phyloP scores from a whole-genome alignment of 345 rosid species.

The Streptanthus diversifolius region DNA sequence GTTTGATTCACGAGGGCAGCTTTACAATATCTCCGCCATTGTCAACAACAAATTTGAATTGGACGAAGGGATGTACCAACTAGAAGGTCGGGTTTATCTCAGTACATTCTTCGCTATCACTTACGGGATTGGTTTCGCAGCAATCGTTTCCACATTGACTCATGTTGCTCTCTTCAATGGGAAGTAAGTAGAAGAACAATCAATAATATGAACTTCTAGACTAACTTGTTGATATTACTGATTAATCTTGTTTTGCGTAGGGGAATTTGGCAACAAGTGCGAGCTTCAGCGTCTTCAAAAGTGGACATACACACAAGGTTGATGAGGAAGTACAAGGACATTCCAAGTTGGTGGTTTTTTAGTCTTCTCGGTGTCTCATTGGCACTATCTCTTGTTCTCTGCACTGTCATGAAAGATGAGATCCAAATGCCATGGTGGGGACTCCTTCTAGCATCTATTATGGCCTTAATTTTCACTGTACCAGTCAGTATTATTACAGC shows the following conservation, averaged over 20 bases:
- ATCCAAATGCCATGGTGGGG: slow-evolving; percentile 80
- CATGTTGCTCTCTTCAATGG: slow-evolving; percentile 62
- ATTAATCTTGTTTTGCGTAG: slow-evolving; percentile 24
- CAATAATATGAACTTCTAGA: not conserved
- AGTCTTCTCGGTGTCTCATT: slow-evolving; percentile 35
- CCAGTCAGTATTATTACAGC: slow-evolving; percentile 59
- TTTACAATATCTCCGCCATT: slow-evolving; percentile 46
- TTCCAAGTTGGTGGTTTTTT: slow-evolving; percentile 63
- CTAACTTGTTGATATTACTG: not conserved
- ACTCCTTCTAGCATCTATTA: slow-evolving; percentile 46
- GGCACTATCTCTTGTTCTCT: slow-evolving; percentile 42
- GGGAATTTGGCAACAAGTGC: slow-evolving; percentile 44
- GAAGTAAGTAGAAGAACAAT: slow-evolving; percentile 34
- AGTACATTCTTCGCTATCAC: slow-evolving; percentile 48
- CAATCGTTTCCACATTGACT: slow-evolving; percentile 45
- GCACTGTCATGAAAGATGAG: slow-evolving; percentile 48
- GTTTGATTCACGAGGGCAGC: slow-evolving; percentile 39
- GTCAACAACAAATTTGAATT: slow-evolving; percentile 52
- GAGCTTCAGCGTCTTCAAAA: slow-evolving; percentile 45
- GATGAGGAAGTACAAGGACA: slow-evolving; percentile 56
- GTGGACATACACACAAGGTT: slow-evolving; percentile 57
- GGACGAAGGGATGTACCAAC: slow-evolving; percentile 36
- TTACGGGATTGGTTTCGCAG: slow-evolving; percentile 63
- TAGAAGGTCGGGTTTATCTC: slow-evolving; percentile 46
- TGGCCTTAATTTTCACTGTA: slow-evolving; percentile 50